phyloP scores from a whole-genome alignment of 2,329 filamentous ascomycete species.

The Aspergillus brasiliensis region DNA sequence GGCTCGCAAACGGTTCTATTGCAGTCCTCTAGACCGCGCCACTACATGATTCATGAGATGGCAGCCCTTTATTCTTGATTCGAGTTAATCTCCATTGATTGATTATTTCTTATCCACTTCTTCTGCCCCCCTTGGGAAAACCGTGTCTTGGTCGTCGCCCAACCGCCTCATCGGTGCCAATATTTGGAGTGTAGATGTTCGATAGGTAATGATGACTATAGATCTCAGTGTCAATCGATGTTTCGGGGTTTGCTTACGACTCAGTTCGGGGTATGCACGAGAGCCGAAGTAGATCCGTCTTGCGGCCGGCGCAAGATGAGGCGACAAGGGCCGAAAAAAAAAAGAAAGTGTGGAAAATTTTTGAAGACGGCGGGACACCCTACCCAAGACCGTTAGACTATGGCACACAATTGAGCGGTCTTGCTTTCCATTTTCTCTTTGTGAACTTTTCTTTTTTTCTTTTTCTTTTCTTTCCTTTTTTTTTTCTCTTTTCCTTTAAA shows the following conservation, averaged over 20 bases:
- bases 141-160: constrained; percentile 1
- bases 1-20: background rate
- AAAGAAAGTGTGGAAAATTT: background rate
- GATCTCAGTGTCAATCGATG: background rate
- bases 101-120: too few relatives aligned
- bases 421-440: background rate
- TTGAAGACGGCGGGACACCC: background rate
- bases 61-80: too few relatives aligned
- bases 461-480: too few relatives aligned
- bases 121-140: background rate
- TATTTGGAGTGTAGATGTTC: background rate
- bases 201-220: background rate
- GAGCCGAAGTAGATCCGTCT: constrained; percentile 10
- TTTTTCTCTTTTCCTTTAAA: too few relatives aligned
- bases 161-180: constrained; percentile 1
- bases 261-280: constrained; percentile 1
- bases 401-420: background rate
- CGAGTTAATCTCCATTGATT: too few relatives aligned
- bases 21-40: background rate
- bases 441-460: too few relatives aligned
- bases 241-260: constrained; percentile 8
- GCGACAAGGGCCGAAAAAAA: background rate
- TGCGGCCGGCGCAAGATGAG: background rate
- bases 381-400: background rate
- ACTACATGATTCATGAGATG: constrained; percentile 1